phyloP scores from a whole-genome alignment of 192 early-diverging fungal species.

The Coemansia sp. region DNA sequence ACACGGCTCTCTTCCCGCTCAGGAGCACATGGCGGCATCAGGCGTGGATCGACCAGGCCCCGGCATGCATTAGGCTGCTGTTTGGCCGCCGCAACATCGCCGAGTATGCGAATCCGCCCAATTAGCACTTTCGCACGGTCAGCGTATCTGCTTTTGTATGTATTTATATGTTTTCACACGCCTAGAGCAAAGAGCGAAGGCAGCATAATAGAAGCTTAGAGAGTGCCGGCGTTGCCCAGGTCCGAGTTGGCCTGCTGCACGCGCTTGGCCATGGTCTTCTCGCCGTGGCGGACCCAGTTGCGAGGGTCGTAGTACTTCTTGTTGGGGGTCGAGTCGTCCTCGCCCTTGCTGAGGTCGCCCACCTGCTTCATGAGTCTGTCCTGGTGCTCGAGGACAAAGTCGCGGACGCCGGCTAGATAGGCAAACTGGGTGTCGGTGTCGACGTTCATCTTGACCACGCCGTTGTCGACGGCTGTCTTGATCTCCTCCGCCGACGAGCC shows the following conservation, averaged over 20 bases:
- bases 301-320: slow-evolving; percentile 99
- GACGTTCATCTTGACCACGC: slow-evolving; percentile 99
- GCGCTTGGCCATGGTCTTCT: slow-evolving; percentile 87
- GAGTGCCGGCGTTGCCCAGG: slow-evolving; percentile 70
- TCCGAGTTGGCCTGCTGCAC: slow-evolving; percentile 78
- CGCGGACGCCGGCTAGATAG: slow-evolving; percentile 86
- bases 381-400: slow-evolving; percentile 90
- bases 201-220: slow-evolving; percentile 47
- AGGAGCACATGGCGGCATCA: slow-evolving; percentile 23
- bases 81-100: slow-evolving; percentile 26
- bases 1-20: slow-evolving; percentile 41
- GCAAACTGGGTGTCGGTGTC: slow-evolving; percentile 99
- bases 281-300: slow-evolving; percentile 87
- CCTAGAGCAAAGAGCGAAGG: not conserved
- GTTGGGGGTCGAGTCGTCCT: slow-evolving; percentile 85
- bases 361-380: slow-evolving; percentile 90
- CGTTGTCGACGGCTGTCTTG: slow-evolving; percentile 74
- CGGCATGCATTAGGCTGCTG: slow-evolving; percentile 26
- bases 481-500: slow-evolving; percentile 84
- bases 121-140: no score
- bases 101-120: not conserved
- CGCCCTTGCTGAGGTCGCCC: slow-evolving; percentile 90
- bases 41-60: slow-evolving; percentile 39
- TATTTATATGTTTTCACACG: no score
- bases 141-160: no score